phyloP scores from a whole-genome alignment of 192 early-diverging fungal genomes.

The Entomortierella parvispora region DNA sequence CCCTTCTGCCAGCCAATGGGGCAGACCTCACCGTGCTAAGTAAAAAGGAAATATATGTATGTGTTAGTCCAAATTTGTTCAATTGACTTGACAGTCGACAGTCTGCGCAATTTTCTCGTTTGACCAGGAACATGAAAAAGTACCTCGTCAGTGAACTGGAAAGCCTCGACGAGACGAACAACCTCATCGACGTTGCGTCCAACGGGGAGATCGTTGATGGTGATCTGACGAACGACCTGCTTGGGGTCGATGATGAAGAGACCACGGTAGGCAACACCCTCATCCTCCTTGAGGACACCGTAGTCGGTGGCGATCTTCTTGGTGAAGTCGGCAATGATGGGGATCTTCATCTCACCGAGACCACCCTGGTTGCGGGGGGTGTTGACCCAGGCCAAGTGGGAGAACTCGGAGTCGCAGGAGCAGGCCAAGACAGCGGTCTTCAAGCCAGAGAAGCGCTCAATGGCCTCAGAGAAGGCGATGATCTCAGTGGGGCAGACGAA shows the following conservation, averaged over 20 bases:
- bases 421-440: constrained; percentile 80
- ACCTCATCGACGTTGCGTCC: constrained; percentile 89
- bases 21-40: constrained; percentile 78
- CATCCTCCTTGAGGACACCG: constrained; percentile 85
- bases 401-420: constrained; percentile 83
- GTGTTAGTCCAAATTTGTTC: no score
- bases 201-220: constrained; percentile 90
- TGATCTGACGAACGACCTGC: constrained; percentile 86
- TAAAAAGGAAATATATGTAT: constrained; percentile 2
- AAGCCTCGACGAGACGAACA: constrained; percentile 88
- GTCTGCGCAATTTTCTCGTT: neutral
- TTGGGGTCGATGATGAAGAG: constrained; percentile 94
- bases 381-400: constrained; percentile 91
- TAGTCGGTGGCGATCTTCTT: constrained; percentile 91
- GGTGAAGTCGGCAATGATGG: constrained; percentile 87
- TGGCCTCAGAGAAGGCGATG: constrained; percentile 88
- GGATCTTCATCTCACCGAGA: constrained; percentile 92
- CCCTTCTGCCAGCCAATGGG: constrained; percentile 89
- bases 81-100: neutral
- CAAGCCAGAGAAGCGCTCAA: constrained; percentile 82
- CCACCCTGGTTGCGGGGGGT: constrained; percentile 88
- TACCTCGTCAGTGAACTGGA: constrained; percentile 91
- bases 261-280: constrained; percentile 83
- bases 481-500: constrained; percentile 96
- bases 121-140: neutral